phyloP scores from a whole-genome alignment of 345 rosid genomes.

The Euphorbia tirucalli region DNA sequence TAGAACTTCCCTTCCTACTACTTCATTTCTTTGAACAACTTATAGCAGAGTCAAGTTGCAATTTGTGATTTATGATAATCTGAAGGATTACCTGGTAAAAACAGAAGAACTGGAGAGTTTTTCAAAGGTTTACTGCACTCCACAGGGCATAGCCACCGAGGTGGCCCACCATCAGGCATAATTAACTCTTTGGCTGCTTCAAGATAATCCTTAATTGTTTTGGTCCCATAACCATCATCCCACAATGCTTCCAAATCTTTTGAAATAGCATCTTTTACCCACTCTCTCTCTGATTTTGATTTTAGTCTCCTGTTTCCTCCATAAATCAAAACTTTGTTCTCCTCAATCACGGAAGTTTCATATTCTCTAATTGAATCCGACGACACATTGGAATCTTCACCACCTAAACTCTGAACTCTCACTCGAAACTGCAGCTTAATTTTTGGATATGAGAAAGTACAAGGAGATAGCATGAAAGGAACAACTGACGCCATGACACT shows the following conservation, averaged over 20 bases:
- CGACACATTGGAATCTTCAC: slow-evolving; percentile 34
- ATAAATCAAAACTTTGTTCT: slow-evolving; percentile 18
- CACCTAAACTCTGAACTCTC: slow-evolving; percentile 42
- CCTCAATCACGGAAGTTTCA: slow-evolving; percentile 33
- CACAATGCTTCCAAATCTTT: slow-evolving; percentile 56
- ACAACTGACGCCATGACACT: slow-evolving; percentile 35
- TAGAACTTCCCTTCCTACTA: neutral
- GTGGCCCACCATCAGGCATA: slow-evolving; percentile 72
- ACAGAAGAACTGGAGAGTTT: slow-evolving; percentile 71
- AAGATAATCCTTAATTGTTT: slow-evolving; percentile 59
- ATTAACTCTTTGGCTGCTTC: slow-evolving; percentile 53
- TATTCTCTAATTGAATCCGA: slow-evolving; percentile 32
- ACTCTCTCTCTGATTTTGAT: slow-evolving; percentile 22
- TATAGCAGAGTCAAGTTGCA: neutral
- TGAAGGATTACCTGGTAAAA: slow-evolving; percentile 62
- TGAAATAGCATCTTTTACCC: slow-evolving; percentile 30
- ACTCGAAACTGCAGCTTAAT: slow-evolving; percentile 35
- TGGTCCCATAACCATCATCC: slow-evolving; percentile 84
- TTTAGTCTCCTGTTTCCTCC: slow-evolving; percentile 37
- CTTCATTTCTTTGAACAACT: neutral
- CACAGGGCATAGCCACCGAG: slow-evolving; percentile 85
- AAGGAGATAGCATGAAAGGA: slow-evolving; percentile 28
- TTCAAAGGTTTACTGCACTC: slow-evolving; percentile 66
- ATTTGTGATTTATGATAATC: neutral
- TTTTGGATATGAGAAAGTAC: slow-evolving; percentile 16